phyloP scores from a whole-genome alignment of 2,329 filamentous ascomycete species.

The Calonectria naviculata region DNA sequence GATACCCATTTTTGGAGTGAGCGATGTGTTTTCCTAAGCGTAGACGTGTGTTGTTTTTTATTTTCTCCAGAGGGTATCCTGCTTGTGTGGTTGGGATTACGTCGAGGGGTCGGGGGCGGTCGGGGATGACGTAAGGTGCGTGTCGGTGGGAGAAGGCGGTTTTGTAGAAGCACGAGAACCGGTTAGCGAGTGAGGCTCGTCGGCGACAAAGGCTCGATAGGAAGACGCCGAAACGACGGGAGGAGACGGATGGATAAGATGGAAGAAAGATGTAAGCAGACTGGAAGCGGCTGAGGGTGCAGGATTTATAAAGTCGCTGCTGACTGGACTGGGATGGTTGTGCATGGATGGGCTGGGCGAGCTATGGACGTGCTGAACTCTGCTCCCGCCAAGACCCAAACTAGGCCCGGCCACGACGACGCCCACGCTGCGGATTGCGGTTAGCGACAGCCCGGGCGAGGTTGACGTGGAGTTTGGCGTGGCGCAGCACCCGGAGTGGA shows the following conservation, averaged over 20 bases:
- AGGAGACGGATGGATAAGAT: slow-evolving; percentile 3
- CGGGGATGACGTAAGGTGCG: slow-evolving; percentile 36
- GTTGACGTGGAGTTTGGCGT: slow-evolving; percentile 29
- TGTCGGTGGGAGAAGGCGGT: slow-evolving; percentile 10
- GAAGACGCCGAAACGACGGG: slow-evolving; percentile 5
- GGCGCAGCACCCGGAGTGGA: slow-evolving; percentile 22
- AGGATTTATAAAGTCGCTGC: slow-evolving; percentile 25
- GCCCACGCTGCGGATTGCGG: slow-evolving; percentile 3
- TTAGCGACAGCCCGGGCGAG: slow-evolving; percentile 12
- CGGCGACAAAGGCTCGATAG: not conserved
- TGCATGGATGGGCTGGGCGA: slow-evolving; percentile 17
- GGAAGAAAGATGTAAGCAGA: slow-evolving; percentile 21
- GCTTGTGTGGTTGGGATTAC: slow-evolving; percentile 17
- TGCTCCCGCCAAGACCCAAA: slow-evolving; percentile 1
- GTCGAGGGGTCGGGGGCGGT: slow-evolving; percentile 23
- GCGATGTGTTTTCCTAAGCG: no score
- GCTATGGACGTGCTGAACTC: slow-evolving; percentile 1
- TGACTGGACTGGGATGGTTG: slow-evolving; percentile 2
- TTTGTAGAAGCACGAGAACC: slow-evolving; percentile 4
- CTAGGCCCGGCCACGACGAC: slow-evolving; percentile 7
- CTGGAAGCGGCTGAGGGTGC: slow-evolving; percentile 13
- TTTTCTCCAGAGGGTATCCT: not conserved
- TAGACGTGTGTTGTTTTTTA: slow-evolving; percentile 3
- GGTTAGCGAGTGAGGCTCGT: slow-evolving; percentile 20
- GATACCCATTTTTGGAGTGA: slow-evolving; percentile 67